These are phyloP conservation scores for Mercurialis annua DNA, from an alignment of 345 rosid species.

Conservation along the genomic window DNA sequence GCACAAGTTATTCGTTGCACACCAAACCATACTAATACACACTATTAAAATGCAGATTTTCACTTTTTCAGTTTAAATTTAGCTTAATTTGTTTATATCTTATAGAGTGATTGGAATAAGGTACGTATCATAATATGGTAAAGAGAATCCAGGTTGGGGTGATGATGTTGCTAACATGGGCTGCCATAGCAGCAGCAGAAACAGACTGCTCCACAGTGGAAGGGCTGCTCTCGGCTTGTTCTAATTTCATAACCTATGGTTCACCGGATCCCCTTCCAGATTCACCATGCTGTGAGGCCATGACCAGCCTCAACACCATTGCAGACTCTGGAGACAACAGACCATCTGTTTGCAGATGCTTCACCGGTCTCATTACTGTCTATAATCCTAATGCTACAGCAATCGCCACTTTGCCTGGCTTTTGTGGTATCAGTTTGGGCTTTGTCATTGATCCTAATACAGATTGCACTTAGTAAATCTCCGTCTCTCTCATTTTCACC, in stretches of 20 bases:
- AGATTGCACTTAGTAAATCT: constrained; percentile 53
- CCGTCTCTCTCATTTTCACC: background rate
- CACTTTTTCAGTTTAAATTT: background rate
- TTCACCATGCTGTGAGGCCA: constrained; percentile 29
- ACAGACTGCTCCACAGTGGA: constrained; percentile 56
- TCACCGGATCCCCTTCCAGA: constrained; percentile 30
- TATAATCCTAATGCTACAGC: constrained; percentile 57
- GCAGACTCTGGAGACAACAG: constrained; percentile 10
- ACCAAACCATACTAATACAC: constrained; percentile 24
- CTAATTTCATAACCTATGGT: constrained; percentile 20
- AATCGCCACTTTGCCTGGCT: constrained; percentile 67
- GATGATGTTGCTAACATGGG: constrained; percentile 12
- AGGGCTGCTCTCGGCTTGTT: constrained; percentile 21
- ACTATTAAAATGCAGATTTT: constrained; percentile 5
- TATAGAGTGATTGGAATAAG: background rate
- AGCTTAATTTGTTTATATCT: too few species aligned
- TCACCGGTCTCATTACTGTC: constrained; percentile 21
- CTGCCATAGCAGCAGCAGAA: constrained; percentile 18
- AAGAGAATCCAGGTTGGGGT: background rate
- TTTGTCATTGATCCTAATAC: constrained; percentile 61
- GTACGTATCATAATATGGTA: constrained; percentile 7
- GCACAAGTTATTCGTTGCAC: constrained; percentile 24
- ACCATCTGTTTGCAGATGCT: constrained; percentile 18
- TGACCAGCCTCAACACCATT: constrained; percentile 14
- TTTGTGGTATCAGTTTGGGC: constrained; percentile 68